These are phyloP conservation scores for Aspergillus ostianus DNA, from an alignment of 495 filamentous ascomycete genomes.

Conservation along the genomic window DNA sequence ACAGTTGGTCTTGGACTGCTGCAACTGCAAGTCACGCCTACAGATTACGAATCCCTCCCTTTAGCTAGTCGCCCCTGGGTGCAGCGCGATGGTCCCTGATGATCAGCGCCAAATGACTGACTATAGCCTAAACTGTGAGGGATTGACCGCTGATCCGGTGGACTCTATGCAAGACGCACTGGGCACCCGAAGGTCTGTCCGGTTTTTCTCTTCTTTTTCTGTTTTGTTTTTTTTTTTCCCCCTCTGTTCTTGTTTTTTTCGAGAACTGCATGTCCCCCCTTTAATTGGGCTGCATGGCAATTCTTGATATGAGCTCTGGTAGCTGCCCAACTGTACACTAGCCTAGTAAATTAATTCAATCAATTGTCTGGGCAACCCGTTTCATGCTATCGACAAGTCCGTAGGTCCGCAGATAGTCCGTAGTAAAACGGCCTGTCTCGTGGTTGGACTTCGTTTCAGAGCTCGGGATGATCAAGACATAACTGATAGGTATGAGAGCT, in stretches of 20 bases:
- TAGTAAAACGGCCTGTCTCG: not conserved
- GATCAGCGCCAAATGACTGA: slow-evolving; percentile 7
- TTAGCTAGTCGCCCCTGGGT: slow-evolving; percentile 5
- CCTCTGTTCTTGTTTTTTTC: no score
- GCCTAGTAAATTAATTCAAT: not conserved
- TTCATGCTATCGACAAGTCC: not conserved
- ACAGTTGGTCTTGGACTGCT: slow-evolving; percentile 7
- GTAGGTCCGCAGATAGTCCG: not conserved
- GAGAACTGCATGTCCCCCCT: not conserved
- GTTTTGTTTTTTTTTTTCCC: no score
- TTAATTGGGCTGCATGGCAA: not conserved
- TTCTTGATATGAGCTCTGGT: not conserved
- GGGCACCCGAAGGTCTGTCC: not conserved
- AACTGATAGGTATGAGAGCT: not conserved
- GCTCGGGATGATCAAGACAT: not conserved
- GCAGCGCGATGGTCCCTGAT: slow-evolving; percentile 10
- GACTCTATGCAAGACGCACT: not conserved
- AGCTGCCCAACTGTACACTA: not conserved
- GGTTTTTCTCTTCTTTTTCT: not conserved
- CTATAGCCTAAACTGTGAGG: not conserved
- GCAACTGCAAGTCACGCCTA: not conserved
- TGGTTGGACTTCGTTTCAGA: not conserved
- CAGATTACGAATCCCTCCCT: slow-evolving; percentile 13
- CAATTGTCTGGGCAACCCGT: not conserved
- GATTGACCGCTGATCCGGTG: slow-evolving; percentile 5